Base-by-base conservation (phyloP, 257 asterid species). In the Osmanthus fragrans region DNA sequence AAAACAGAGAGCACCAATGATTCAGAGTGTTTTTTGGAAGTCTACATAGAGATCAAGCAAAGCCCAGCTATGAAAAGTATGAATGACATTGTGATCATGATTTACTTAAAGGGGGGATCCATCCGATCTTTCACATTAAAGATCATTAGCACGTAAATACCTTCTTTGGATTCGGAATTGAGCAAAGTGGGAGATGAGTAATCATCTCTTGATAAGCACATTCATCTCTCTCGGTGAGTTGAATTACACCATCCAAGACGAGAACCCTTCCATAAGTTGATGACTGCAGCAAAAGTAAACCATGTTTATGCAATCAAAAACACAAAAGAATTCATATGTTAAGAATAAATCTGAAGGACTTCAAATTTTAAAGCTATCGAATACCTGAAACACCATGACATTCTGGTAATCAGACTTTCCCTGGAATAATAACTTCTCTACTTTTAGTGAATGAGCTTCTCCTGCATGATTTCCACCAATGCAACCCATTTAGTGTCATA, bases 141-240 rank as follows among this genome's bases (percentile, higher is more conserved):
- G 67, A 33, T 74, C 70, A 60, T 1, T 32, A n/a, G 13, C 32
- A 16, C 10, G 4, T 11, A 72, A 64, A 21, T 78, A 91, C 99
- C 99, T 96, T 96, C 86, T 84, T 90, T 1, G 99, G 98, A 87
- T 85, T 90, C 16, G 90, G 90, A 76, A 96, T 93, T 51, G 99
- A 96, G 87, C 96, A 86, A 73, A 96, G 98, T 5, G 99, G 99
- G 74, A 96, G 97, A 84, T 93, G 99, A 64, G 91, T 68, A 74
- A 93, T 96, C 98, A 96, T 96, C 85, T 96, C 99, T 84, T 93
- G 99, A 79, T 95, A 95, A 83, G 99, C 96, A 89, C 98, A 95
- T 87, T 95, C 99, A 85, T 95, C 99, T 85, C 98, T 93, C 85
- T 95, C 98, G 0, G 98, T 95, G 49, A 95, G 92, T 77, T 95